Evolutionary conservation across 257 asterid species (phyloP).

Genomic region (Solanum verrucosum): DNA sequence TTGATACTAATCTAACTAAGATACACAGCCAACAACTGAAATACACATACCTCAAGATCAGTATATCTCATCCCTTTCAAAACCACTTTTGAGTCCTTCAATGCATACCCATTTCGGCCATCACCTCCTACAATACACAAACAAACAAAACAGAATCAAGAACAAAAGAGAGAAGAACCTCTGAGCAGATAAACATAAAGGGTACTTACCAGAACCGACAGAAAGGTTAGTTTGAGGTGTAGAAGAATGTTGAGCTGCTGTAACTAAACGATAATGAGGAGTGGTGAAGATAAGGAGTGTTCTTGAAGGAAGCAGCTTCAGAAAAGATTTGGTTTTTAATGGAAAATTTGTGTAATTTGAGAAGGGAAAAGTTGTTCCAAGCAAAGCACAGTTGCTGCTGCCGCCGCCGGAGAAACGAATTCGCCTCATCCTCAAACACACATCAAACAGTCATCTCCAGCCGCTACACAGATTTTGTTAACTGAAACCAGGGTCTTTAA

Average conservation of each 20-base stretch:
- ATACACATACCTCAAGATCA: conserved; percentile 53
- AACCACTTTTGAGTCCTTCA: conserved; percentile 49
- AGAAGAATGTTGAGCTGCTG: conserved; percentile 3
- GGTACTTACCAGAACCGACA: not conserved
- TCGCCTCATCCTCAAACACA: conserved; percentile 17
- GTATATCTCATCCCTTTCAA: conserved; percentile 76
- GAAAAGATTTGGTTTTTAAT: not conserved
- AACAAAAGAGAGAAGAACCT: not conserved
- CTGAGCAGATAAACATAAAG: not conserved
- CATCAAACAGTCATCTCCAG: not conserved
- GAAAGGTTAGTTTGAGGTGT: not conserved
- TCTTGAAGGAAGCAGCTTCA: not conserved
- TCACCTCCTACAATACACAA: conserved; percentile 9
- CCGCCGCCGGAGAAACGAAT: not conserved
- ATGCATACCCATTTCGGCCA: conserved; percentile 16
- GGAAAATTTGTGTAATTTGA: not conserved
- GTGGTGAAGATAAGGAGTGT: not conserved
- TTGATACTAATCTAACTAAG: not conserved
- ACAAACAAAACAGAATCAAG: not conserved
- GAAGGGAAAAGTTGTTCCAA: not conserved
- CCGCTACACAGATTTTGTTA: not conserved
- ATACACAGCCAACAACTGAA: not conserved
- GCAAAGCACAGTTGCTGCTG: not conserved
- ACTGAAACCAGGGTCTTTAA: not conserved
- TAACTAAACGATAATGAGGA: not conserved